phyloP scores from a whole-genome alignment of 164 flowering plant species.

The Vitis rupestris region DNA sequence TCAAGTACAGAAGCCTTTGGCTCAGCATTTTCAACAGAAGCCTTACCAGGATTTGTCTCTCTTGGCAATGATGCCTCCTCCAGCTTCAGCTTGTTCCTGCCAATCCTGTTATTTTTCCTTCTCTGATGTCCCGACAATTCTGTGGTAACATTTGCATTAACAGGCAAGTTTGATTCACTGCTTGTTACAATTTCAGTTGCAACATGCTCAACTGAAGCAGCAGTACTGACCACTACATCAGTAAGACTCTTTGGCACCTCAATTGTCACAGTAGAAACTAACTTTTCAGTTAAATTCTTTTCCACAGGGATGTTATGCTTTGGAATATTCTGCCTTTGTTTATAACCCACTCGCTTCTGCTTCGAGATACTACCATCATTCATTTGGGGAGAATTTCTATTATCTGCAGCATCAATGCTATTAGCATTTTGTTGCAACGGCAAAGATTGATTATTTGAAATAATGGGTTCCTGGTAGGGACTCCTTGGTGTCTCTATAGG shows the following conservation, averaged over 20 bases:
- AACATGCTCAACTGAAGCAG: slow-evolving; percentile 17
- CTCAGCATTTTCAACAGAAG: slow-evolving; percentile 30
- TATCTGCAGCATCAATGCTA: slow-evolving; percentile 17
- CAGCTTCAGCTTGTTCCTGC: slow-evolving; percentile 60
- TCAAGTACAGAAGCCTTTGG: slow-evolving; percentile 25
- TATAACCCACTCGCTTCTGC: slow-evolving; percentile 50
- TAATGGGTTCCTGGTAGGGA: slow-evolving; percentile 20
- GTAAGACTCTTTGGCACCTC: slow-evolving; percentile 22
- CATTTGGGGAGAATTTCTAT: slow-evolving; percentile 21
- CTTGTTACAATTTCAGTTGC: slow-evolving; percentile 22
- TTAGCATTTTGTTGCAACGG: slow-evolving; percentile 22
- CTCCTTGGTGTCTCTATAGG: slow-evolving; percentile 20
- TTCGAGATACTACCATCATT: slow-evolving; percentile 31
- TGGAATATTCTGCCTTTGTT: slow-evolving; percentile 46
- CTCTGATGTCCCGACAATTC: slow-evolving; percentile 45
- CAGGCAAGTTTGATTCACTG: slow-evolving; percentile 23
- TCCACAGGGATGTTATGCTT: slow-evolving; percentile 41
- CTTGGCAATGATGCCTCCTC: slow-evolving; percentile 39
- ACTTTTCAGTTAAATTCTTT: slow-evolving; percentile 32
- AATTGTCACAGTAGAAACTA: slow-evolving; percentile 7
- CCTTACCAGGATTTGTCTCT: slow-evolving; percentile 26
- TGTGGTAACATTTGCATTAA: slow-evolving; percentile 12
- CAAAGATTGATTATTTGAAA: slow-evolving; percentile 18
- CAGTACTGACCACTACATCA: slow-evolving; percentile 17
- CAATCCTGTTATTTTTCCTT: slow-evolving; percentile 49